Evolutionary conservation across 148 eudicot species (phyloP), one percentile per base, ranked within the genome.

Genomic region (Chenopodium album): DNA sequence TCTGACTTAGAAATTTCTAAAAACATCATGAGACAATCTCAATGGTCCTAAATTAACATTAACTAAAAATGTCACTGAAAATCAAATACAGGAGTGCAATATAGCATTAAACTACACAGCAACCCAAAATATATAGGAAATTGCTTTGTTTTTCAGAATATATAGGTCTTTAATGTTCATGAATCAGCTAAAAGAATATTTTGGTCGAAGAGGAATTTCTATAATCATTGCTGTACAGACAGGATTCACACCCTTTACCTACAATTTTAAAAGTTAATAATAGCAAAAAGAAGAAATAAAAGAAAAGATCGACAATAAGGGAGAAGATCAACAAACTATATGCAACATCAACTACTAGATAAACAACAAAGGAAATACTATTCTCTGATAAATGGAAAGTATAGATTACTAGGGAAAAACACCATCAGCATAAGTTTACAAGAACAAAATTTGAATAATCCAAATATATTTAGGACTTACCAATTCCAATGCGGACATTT

Each of bases 401-500:
- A 63, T 16, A 41, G n/a, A 22, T 13, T 17, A 28, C 20, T 65
- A 66, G 37, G 34, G 19, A 10, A 48, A 29, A 19, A 28, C 23
- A 67, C 41, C 68, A 85, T 48, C 16, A 52, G 23, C 68, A 64
- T 48, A 81, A 78, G 78, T 67, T 46, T 46, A 26, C 52, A 71
- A 41, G 20, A 46, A 31, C 54, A 52, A 73, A 73, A 62, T 0
- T 56, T 4, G 34, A 41, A 37, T 26, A 78, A 2, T 65, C 65
- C 34, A 19, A 81, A 70, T 79, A 81, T 50, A 8, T 22, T 52
- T 34, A 34, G 19, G 34, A 23, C 37, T 86, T 89, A 94, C 99
- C 99, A 68, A 90, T 90, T 62, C 98, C 99, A 71, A 96, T 88
- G 71, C 99, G 98, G 81, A 94, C 87, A 87, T 96, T 96, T 52